phyloP scores from a whole-genome alignment of 768 basidiomycete species.

The Hygrophorus russula region DNA sequence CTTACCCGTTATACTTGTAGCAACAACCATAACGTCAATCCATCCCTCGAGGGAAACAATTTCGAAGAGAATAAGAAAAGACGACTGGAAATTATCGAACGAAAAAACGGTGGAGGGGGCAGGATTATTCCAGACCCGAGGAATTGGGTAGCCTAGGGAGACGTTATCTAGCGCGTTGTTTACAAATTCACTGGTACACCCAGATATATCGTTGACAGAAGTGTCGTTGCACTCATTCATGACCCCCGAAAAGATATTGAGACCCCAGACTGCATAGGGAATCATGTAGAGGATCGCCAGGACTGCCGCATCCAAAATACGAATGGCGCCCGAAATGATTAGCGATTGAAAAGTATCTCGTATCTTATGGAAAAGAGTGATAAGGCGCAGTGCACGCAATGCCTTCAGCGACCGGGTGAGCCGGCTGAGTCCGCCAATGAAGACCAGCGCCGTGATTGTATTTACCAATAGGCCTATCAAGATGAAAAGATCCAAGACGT shows the following conservation, averaged over 20 bases:
- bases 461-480: conserved; percentile 70
- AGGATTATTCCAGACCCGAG: conserved; percentile 86
- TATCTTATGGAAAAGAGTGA: conserved; percentile 83
- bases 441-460: conserved; percentile 57
- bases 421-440: conserved; percentile 72
- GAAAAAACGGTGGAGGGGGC: conserved; percentile 74
- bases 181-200: conserved; percentile 69
- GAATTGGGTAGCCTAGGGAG: conserved; percentile 60
- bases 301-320: conserved; percentile 83
- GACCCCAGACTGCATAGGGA: conserved; percentile 87
- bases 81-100: conserved; percentile 78
- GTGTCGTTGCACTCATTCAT: conserved; percentile 80
- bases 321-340: conserved; percentile 74
- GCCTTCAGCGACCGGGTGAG: conserved; percentile 80
- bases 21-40: conserved; percentile 85
- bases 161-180: conserved; percentile 44
- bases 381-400: conserved; percentile 76
- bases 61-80: conserved; percentile 88
- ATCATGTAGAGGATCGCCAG: conserved; percentile 89
- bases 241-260: conserved; percentile 82
- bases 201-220: conserved; percentile 36
- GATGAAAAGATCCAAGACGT: conserved; percentile 80
- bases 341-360: conserved; percentile 78
- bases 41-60: conserved; percentile 95
- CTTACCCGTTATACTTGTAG: conserved; percentile 63